A percentile compares a stretch with the other conserved stretches of the same genome.
Evolutionary conservation across 1,139 yeast genomes (phyloP).

Genomic region (Arxiozyma bovina): DNA sequence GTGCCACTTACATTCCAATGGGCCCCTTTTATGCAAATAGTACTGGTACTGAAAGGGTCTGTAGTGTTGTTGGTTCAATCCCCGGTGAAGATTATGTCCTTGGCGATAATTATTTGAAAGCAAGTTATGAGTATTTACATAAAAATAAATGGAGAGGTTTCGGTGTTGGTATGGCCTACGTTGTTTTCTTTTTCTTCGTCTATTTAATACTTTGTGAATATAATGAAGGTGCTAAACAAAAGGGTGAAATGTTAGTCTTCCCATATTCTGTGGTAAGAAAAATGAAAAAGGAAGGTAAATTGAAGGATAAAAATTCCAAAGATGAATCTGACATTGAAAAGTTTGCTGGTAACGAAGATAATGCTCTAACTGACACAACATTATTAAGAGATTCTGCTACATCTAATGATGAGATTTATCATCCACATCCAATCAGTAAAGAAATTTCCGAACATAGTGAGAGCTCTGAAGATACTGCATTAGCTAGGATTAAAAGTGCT

Average conservation of each 20-base stretch:
- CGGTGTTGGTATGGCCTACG: conserved; percentile 47
- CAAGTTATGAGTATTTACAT: conserved; percentile 47
- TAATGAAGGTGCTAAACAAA: conserved; percentile 68
- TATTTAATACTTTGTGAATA: conserved; percentile 49
- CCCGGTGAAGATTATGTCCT: conserved; percentile 47
- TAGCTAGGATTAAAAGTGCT: not conserved
- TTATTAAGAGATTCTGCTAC: conserved; percentile 13
- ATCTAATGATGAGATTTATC: not conserved
- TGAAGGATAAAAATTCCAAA: conserved; percentile 8
- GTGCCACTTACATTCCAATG: conserved; percentile 45
- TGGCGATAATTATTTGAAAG: conserved; percentile 51
- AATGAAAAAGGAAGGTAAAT: conserved; percentile 27
- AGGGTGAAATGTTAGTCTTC: conserved; percentile 73
- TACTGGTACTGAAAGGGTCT: conserved; percentile 39
- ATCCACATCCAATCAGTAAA: not conserved
- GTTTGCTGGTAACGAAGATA: conserved; percentile 16
- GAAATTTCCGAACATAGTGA: not conserved
- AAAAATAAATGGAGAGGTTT: conserved; percentile 76
- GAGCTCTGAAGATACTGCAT: not conserved
- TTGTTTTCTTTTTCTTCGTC: conserved; percentile 28
- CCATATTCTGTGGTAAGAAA: conserved; percentile 39
- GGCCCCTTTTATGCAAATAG: conserved; percentile 40
- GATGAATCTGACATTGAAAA: conserved; percentile 11
- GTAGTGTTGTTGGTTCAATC: conserved; percentile 54
- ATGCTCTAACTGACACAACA: conserved; percentile 15